Evolutionary conservation across 768 basidiomycete species (phyloP).

Genomic region (Trametes cinnabarina): DNA sequence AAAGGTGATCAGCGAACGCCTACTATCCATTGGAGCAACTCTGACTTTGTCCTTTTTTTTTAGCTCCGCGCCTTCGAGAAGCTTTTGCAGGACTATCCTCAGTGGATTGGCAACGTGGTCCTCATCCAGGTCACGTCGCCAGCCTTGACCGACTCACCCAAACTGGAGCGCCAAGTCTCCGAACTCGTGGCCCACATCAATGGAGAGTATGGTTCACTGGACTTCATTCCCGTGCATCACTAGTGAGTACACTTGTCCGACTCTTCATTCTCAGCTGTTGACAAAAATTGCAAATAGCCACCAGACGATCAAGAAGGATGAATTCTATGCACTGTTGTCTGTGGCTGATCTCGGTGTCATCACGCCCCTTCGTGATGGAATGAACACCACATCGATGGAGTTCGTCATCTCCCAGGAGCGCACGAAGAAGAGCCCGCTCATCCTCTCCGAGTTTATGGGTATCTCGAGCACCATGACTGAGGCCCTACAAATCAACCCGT

Average conservation of each 20-base stretch:
- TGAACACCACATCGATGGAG: slow-evolving; percentile 99
- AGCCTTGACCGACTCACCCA: slow-evolving; percentile 86
- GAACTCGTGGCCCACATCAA: slow-evolving; percentile 95
- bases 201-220: slow-evolving; percentile 89
- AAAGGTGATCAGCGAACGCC: slow-evolving; percentile 58
- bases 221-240: slow-evolving; percentile 97
- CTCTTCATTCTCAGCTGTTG: background rate
- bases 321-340: slow-evolving; percentile 92
- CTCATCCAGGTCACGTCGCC: slow-evolving; percentile 94
- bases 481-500: slow-evolving; percentile 91
- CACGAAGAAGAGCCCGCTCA: slow-evolving; percentile 80
- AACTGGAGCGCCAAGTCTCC: slow-evolving; percentile 89
- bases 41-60: background rate
- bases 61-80: slow-evolving; percentile 95
- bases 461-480: slow-evolving; percentile 90
- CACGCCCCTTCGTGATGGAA: slow-evolving; percentile 93
- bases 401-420: slow-evolving; percentile 91
- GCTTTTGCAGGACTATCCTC: slow-evolving; percentile 87
- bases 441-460: slow-evolving; percentile 97
- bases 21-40: background rate
- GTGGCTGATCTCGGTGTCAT: slow-evolving; percentile 95
- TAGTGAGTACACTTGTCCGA: slow-evolving; percentile 60
- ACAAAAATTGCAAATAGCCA: slow-evolving; percentile 52
- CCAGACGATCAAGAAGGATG: slow-evolving; percentile 95
- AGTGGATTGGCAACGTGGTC: slow-evolving; percentile 91